Evolutionary conservation across 306 rosid species (phyloP).

Genomic region (Cicer judaicum): DNA sequence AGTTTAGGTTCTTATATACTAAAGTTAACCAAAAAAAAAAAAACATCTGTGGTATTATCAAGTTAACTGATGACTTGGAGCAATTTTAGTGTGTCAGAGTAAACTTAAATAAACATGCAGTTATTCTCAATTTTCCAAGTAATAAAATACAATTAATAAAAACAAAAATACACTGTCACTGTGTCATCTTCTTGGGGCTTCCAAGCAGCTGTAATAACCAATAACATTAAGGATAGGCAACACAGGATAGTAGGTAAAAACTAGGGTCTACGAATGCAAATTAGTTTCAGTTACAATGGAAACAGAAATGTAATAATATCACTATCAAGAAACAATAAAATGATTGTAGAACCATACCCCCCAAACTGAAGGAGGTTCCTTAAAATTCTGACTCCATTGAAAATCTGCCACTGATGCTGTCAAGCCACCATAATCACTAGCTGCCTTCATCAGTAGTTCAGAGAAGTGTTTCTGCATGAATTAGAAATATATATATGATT

Average conservation of each 20-base stretch:
- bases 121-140: slow-evolving; percentile 20
- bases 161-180: background rate
- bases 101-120: slow-evolving; percentile 1
- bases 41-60: slow-evolving; percentile 6
- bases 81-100: background rate
- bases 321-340: slow-evolving; percentile 39
- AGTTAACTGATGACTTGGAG: slow-evolving; percentile 11
- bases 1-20: background rate
- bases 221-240: background rate
- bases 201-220: slow-evolving; percentile 18
- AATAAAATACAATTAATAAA: background rate
- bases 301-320: slow-evolving; percentile 14
- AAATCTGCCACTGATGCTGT: slow-evolving; percentile 94
- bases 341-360: slow-evolving; percentile 68
- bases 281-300: slow-evolving; percentile 12
- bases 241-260: background rate
- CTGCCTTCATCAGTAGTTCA: slow-evolving; percentile 93
- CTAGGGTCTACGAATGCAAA: slow-evolving; percentile 19
- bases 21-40: slow-evolving; percentile 14
- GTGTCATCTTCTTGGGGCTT: slow-evolving; percentile 11
- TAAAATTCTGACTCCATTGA: slow-evolving; percentile 98
- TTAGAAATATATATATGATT: slow-evolving; percentile 46
- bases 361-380: slow-evolving; percentile 96
- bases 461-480: slow-evolving; percentile 90
- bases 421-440: slow-evolving; percentile 95